These are phyloP conservation scores for Neolentinus lepideus DNA, from an alignment of 1,284 basidiomycete species.

Conservation along the genomic window DNA sequence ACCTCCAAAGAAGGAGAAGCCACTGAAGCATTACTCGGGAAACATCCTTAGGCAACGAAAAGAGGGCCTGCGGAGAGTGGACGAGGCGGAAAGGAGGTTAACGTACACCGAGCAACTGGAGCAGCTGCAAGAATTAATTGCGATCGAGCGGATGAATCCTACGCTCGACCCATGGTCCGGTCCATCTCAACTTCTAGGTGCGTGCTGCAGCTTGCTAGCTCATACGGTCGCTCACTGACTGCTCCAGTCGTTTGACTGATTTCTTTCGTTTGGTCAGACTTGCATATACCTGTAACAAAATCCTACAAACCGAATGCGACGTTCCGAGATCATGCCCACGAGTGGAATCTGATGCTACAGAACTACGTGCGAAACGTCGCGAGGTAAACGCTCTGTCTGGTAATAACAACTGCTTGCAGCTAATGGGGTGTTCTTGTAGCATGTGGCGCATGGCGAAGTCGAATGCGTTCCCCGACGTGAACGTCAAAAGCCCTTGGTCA, in stretches of 20 bases:
- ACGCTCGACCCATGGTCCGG: not conserved
- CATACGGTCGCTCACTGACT: not conserved
- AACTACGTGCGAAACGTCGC: not conserved
- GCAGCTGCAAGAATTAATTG: not conserved
- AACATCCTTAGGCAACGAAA: not conserved
- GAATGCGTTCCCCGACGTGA: not conserved
- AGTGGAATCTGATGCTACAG: not conserved
- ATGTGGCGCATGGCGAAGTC: not conserved
- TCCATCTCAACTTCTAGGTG: not conserved
- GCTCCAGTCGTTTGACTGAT: not conserved
- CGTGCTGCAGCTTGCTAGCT: not conserved
- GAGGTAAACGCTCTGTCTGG: not conserved
- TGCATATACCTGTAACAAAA: not conserved
- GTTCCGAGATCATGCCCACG: not conserved
- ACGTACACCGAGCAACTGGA: not conserved
- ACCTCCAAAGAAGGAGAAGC: not conserved
- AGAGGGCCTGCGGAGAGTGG: too few relatives aligned
- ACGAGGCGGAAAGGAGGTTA: not conserved
- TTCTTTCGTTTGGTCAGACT: not conserved
- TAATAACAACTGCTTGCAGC: not conserved
- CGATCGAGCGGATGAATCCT: not conserved
- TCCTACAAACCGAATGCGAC: not conserved
- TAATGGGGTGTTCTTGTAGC: not conserved
- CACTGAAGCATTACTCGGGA: not conserved
- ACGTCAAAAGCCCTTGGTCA: not conserved